Conservation (phyloP, 192 early-diverging fungal species). For the Backusella sp. region DNA sequence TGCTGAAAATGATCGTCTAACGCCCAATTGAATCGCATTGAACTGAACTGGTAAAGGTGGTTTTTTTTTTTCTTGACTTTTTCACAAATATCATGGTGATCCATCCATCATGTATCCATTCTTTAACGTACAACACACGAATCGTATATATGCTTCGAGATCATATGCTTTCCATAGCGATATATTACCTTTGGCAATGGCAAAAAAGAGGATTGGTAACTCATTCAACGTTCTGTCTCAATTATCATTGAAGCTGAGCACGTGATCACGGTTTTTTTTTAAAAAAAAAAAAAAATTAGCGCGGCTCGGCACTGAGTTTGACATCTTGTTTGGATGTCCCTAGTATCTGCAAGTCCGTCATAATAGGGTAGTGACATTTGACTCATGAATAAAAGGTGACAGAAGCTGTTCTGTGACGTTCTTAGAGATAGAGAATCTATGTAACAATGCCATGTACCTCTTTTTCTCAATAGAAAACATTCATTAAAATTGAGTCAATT, state of each 20-base stretch:
- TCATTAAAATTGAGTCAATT: neutral
- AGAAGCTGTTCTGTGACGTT: no score
- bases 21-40: neutral
- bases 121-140: neutral
- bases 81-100: no score
- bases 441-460: no score
- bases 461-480: no score
- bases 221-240: neutral
- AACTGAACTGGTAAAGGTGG: neutral
- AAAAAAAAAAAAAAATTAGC: neutral
- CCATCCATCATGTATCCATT: neutral
- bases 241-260: neutral
- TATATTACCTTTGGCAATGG: constrained; percentile 14
- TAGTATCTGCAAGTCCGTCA: no score
- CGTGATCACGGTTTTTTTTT: neutral
- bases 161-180: neutral
- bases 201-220: constrained; percentile 13
- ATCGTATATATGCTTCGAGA: neutral
- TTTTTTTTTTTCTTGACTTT: no score
- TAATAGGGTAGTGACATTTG: no score
- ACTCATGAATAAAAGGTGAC: no score
- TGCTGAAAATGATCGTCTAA: neutral
- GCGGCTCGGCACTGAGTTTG: neutral
- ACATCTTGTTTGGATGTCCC: neutral
- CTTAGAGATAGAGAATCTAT: no score